Base-by-base conservation (phyloP, 2,329 filamentous ascomycete species). In the Aaosphaeria pasadenensis region DNA sequence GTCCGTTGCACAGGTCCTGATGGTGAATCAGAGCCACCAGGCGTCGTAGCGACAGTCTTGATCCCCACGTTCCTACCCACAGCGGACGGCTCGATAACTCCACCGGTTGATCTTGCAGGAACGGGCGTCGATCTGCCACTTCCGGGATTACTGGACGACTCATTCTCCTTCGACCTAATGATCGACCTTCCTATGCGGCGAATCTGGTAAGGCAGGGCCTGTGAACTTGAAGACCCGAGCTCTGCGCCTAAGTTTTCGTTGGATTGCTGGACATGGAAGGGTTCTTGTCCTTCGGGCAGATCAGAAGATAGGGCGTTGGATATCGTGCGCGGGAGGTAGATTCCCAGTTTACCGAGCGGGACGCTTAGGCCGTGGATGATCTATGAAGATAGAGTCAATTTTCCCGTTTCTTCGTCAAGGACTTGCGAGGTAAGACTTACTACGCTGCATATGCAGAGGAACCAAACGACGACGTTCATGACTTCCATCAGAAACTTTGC, bases 331-430 rank as follows among this genome's bases (percentile, higher is more conserved):
- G 86, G 86, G 0, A 88, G 74, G 50, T 85, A 81, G 56, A 77
- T 66, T 1, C 76, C 74, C 45, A 89, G 70, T 62, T 88, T 89
- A 0, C 83, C 85, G 3, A 94, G 67, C 0, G 91, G 90, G 11
- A 95, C 89, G 43, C 85, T 90, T 1, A 96, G 75, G 5, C 90
- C 89, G 57, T 95, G 90, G 4, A 94, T 85, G 38, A 91, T 73
- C 85, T 85, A 46, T 5, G 5, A 39, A 47, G 36, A n/a, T 29
- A 45, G 5, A 42, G 5, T 43, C 39, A 29, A n/a, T n/a, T n/a
- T n/a, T n/a, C n/a, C n/a, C n/a, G n/a, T n/a, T n/a, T n/a, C n/a
- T n/a, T n/a, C n/a, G n/a, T n/a, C n/a, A n/a, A n/a, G 30, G 11
- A 32, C 29, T 6, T 29, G 51, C 29, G 46, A 28, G 41, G 32